phyloP scores from a whole-genome alignment of 371 early-diverging fungal species.

The Encephalitozoon romaleae region DNA sequence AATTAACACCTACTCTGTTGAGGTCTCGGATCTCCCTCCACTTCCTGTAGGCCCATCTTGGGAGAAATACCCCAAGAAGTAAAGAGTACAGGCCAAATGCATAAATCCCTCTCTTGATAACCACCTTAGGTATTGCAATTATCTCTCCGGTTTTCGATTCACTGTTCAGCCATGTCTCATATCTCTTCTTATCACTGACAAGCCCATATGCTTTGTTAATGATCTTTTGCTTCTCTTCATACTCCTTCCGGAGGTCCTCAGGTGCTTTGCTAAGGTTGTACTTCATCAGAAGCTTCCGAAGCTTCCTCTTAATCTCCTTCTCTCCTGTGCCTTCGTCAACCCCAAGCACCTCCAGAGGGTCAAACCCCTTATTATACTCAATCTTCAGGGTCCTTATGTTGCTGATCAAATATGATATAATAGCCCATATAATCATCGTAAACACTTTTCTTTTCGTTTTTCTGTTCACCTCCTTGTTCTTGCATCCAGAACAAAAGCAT shows the following conservation, averaged over 20 bases:
- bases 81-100: slow-evolving; percentile 48
- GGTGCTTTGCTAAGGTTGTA: neutral
- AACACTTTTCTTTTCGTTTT: neutral
- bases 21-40: slow-evolving; percentile 41
- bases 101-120: slow-evolving; percentile 40
- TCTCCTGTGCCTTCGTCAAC: slow-evolving; percentile 20
- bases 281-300: slow-evolving; percentile 20
- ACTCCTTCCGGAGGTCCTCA: slow-evolving; percentile 17
- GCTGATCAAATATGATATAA: slow-evolving; percentile 23
- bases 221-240: slow-evolving; percentile 32
- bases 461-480: neutral
- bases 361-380: slow-evolving; percentile 28
- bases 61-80: slow-evolving; percentile 50
- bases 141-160: slow-evolving; percentile 45
- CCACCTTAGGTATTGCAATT: slow-evolving; percentile 57
- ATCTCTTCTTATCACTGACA: slow-evolving; percentile 42
- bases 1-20: slow-evolving; percentile 29
- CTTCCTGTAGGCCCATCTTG: slow-evolving; percentile 42
- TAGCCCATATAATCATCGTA: neutral
- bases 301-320: slow-evolving; percentile 28
- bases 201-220: slow-evolving; percentile 51
- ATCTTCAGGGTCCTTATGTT: slow-evolving; percentile 48
- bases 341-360: slow-evolving; percentile 46
- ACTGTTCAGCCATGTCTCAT: slow-evolving; percentile 43
- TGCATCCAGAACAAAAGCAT: slow-evolving; percentile 42